Evolutionary conservation across 1,139 yeast genomes (phyloP), one percentile per base, ranked within the genome.

Genomic region (Debaryomyces sp.): DNA sequence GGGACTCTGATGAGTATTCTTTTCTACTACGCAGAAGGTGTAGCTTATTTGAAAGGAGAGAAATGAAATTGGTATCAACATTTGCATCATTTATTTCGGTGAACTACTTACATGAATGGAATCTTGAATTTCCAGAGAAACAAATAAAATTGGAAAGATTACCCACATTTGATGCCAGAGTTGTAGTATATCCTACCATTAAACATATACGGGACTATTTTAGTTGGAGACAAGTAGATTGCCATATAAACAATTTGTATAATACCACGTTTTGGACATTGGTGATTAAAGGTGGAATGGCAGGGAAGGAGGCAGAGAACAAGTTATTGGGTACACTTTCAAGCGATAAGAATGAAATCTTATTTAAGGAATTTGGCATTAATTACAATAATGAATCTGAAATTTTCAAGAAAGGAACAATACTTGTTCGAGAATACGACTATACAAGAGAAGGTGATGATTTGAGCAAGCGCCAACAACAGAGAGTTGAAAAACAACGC

Each of bases 171-270:
- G 99, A 94, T 67, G 91, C 96, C 0, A 72, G 99, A 41, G 96
- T 96, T 1, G 96, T 94, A 10, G 71, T 84, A 2, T 94, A 94
- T 59, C 99, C 99, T 0, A 81, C 79, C 48, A 57, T 71, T 24
- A 60, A 71, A 8, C 71, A 76, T 2, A 75, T 92, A 2, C 74
- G 89, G 47, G 98, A 94, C 64, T 95, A 95, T 62, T 80, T 95
- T 54, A 73, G 88, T 48, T 95, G 99, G 99, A 77, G 99, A 57
- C 98, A 90, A 63, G 99, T 87, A 1, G 99, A 94, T 63, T 94
- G 99, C 49, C 99, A 94, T 67, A 94, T 94, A 49, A 94, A 94
- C 64, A 94, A 94, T 63, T 70, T 95, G 53, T 95, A 92, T 73
- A 94, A 94, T 62, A 95, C 99, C 0, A 75, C 91, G 0, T 95